phyloP scores from a whole-genome alignment of 805 yeast genomes.

The Candida parachauliodes region DNA sequence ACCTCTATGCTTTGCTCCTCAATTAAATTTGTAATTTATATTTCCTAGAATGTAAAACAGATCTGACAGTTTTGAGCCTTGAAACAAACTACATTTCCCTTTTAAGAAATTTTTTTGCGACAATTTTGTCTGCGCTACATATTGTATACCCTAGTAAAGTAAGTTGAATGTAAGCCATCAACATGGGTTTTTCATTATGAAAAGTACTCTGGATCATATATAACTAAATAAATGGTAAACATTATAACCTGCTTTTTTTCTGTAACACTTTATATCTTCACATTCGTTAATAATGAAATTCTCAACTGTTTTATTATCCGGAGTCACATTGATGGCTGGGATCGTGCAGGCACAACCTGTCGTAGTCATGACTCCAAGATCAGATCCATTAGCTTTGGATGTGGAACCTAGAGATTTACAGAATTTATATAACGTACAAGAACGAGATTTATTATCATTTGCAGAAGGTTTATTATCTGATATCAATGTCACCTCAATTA shows the following conservation, averaged over 20 bases:
- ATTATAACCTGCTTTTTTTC: too few relatives aligned
- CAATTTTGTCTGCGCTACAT: background rate
- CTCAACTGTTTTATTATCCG: conserved; percentile 12
- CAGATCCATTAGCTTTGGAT: conserved; percentile 7
- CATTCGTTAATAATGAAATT: conserved; percentile 12
- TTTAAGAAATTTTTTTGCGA: conserved; percentile 1
- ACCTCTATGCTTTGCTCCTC: background rate
- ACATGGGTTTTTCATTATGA: background rate
- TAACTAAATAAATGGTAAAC: too few relatives aligned
- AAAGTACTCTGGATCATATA: too few relatives aligned
- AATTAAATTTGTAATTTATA: background rate
- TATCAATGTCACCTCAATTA: conserved; percentile 9
- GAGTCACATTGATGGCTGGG: conserved; percentile 12
- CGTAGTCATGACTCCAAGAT: conserved; percentile 1
- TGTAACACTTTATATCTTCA: background rate
- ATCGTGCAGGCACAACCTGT: conserved; percentile 6
- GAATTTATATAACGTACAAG: conserved; percentile 2
- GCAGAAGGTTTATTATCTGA: conserved; percentile 14
- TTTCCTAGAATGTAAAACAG: background rate
- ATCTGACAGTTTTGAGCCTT: conserved; percentile 1
- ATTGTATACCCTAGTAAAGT: background rate
- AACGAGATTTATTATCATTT: conserved; percentile 18
- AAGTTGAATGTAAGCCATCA: background rate
- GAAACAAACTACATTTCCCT: background rate
- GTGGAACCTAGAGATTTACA: conserved; percentile 9